Percentiles rank a stretch among this genome's conserved stretches.
Conservation (phyloP, 768 basidiomycete species). For the Holtermannia corniformis region DNA sequence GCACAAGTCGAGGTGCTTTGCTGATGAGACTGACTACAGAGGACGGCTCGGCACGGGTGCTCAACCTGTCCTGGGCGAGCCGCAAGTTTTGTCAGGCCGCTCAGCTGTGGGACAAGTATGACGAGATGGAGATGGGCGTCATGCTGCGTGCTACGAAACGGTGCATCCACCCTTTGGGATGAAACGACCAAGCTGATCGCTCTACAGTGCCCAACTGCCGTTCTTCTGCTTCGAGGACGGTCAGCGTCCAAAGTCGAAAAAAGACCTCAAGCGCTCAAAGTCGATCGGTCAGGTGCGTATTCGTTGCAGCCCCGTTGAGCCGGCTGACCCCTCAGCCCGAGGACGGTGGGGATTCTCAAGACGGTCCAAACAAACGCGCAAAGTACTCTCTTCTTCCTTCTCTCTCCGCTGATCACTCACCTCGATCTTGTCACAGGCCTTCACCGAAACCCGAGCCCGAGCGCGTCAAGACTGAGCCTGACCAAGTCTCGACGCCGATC, state of each 20-base stretch:
- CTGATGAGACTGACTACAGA: constrained; percentile 46
- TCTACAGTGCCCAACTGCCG: constrained; percentile 26
- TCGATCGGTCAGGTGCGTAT: constrained; percentile 15
- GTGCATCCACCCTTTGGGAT: constrained; percentile 42
- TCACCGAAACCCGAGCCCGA: constrained; percentile 13
- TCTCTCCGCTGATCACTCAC: not conserved
- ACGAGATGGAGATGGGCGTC: constrained; percentile 86
- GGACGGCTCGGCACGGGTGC: constrained; percentile 62
- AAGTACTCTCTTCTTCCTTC: constrained; percentile 13
- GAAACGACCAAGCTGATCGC: not conserved
- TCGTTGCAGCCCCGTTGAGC: not conserved
- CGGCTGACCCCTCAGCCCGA: constrained; percentile 8
- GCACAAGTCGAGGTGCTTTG: not conserved
- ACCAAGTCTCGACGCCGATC: constrained; percentile 3
- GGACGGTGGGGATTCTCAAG: constrained; percentile 19
- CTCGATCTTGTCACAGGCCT: constrained; percentile 6
- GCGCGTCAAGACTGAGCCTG: not conserved
- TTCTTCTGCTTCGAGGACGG: constrained; percentile 36
- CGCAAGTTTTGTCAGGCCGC: constrained; percentile 89
- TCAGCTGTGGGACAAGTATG: constrained; percentile 91
- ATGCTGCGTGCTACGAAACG: constrained; percentile 86
- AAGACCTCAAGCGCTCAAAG: constrained; percentile 30
- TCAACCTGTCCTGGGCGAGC: constrained; percentile 96
- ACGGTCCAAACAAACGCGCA: constrained; percentile 26
- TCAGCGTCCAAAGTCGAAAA: constrained; percentile 28